Base-by-base conservation (phyloP, 169 alveolate species). In the Cryptosporidium tyzzeri region DNA sequence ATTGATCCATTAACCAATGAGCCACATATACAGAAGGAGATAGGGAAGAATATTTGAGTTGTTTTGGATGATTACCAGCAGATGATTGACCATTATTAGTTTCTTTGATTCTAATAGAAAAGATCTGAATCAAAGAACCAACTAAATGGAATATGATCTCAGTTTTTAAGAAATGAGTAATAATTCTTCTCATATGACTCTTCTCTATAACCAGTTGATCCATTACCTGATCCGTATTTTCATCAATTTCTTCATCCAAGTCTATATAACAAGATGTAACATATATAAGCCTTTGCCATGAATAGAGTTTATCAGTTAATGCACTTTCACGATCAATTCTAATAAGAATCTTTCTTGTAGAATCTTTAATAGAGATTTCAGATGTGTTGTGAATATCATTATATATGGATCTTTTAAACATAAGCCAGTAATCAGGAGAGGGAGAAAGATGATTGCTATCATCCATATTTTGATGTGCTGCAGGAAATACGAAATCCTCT, bases 1-100 rank as follows among this genome's bases (percentile, higher is more conserved):
- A 93, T 9, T 94, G 87, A 69, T 96, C 97, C 89, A 96, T 85
- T 51, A 96, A 69, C 98, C 98, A 96, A 70, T 95, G 97, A 23
- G 94, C 96, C 9, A 93, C 96, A 67, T 94, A 95, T 33, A 93
- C 93, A 4, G 96, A 93, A n/a, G 96, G 96, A 0, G 95, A 91
- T 41, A 92, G 59, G 1, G 96, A 91, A 39, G 93, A 86, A 69
- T 85, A 93, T 69, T 93, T 92, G 41, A 48, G 91, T 69, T 50
- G 92, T 45, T 67, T 74, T 10, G 48, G 8, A 73, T 58, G 31
- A 23, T 58, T 37, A 1, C 65, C 55, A 18, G 53, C 5, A 16
- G 84, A 33, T 3, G 45, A 16, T 10, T 12, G 5, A 18, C n/a
- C 29, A 16, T 58, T 45, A 29, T 16, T 58, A 8, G 67, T 21